Percentiles rank a stretch among this genome's conserved stretches.
These are phyloP conservation scores for Lodderomyces metapsilosis DNA, from an alignment of 1,139 yeast species.

Conservation along the genomic window DNA sequence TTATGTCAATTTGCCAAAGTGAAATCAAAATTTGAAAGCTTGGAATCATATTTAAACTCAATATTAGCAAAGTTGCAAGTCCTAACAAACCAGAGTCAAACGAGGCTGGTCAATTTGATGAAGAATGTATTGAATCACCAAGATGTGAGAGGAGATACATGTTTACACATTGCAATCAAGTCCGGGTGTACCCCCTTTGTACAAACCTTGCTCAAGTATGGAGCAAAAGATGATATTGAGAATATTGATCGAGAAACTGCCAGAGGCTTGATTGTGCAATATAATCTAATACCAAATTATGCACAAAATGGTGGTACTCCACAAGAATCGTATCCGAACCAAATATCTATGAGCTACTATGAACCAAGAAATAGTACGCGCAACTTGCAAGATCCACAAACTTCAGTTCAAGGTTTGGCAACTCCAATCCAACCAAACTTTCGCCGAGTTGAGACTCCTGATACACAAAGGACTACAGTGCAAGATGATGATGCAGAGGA, in stretches of 20 bases:
- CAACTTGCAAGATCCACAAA: constrained; percentile 8
- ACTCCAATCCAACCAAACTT: constrained; percentile 39
- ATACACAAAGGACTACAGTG: constrained; percentile 46
- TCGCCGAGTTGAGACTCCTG: constrained; percentile 40
- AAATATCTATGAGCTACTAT: constrained; percentile 11
- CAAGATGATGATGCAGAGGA: constrained; percentile 43
- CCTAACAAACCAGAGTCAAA: constrained; percentile 29
- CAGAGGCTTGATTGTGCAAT: constrained; percentile 28
- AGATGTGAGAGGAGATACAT: constrained; percentile 68
- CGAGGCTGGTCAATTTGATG: constrained; percentile 44
- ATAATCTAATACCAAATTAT: constrained; percentile 22
- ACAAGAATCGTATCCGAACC: constrained; percentile 12
- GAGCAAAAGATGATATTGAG: constrained; percentile 48
- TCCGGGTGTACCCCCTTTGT: constrained; percentile 40
- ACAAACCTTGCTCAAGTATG: constrained; percentile 38
- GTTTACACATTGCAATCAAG: constrained; percentile 61
- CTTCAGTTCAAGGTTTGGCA: constrained; percentile 20
- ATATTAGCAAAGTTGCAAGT: constrained; percentile 38
- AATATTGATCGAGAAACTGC: constrained; percentile 44
- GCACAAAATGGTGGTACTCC: constrained; percentile 4
- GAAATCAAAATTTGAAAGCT: constrained; percentile 46
- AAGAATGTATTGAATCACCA: constrained; percentile 66
- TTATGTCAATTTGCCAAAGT: constrained; percentile 60
- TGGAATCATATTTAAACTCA: constrained; percentile 37
- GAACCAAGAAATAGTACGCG: constrained; percentile 11